phyloP scores from a whole-genome alignment of 768 basidiomycete genomes.

The Auricularia auricula-judae region DNA sequence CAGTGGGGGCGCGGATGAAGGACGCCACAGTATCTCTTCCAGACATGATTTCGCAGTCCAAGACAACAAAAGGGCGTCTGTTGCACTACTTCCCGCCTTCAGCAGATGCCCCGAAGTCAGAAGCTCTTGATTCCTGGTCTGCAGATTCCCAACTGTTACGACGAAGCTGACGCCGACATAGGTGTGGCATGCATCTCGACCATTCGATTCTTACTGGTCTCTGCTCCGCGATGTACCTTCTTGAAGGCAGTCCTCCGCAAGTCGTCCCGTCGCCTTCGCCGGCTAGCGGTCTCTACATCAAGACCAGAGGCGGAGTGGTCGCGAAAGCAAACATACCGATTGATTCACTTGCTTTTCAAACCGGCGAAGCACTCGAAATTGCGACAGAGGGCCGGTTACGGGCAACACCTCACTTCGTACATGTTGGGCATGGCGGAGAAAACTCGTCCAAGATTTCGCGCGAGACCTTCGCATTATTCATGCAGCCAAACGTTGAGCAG shows the following conservation, averaged over 20 bases:
- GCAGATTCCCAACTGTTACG: neutral
- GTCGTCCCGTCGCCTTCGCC: conserved; percentile 59
- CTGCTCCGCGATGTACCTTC: conserved; percentile 85
- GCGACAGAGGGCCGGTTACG: conserved; percentile 71
- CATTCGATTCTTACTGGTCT: conserved; percentile 87
- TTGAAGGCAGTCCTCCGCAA: conserved; percentile 26
- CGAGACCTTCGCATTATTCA: conserved; percentile 84
- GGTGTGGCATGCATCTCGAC: conserved; percentile 89
- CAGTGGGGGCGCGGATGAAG: conserved; percentile 55
- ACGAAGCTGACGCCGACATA: neutral
- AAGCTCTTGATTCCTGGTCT: conserved; percentile 65
- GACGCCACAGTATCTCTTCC: conserved; percentile 61
- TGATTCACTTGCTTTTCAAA: conserved; percentile 89
- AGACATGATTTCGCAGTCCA: conserved; percentile 59
- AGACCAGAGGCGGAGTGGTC: conserved; percentile 65
- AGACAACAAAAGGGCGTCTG: conserved; percentile 83
- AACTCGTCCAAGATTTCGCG: conserved; percentile 46
- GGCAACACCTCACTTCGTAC: conserved; percentile 93
- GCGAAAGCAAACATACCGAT: conserved; percentile 79
- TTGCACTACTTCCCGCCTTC: conserved; percentile 89
- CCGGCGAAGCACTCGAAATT: conserved; percentile 88
- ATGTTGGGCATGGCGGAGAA: conserved; percentile 41
- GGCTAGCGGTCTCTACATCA: conserved; percentile 82
- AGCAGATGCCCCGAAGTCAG: conserved; percentile 27
- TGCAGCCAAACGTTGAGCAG: conserved; percentile 81